phyloP scores from a whole-genome alignment of 495 filamentous ascomycete species.

The Penicillium psychrofluorescens region DNA sequence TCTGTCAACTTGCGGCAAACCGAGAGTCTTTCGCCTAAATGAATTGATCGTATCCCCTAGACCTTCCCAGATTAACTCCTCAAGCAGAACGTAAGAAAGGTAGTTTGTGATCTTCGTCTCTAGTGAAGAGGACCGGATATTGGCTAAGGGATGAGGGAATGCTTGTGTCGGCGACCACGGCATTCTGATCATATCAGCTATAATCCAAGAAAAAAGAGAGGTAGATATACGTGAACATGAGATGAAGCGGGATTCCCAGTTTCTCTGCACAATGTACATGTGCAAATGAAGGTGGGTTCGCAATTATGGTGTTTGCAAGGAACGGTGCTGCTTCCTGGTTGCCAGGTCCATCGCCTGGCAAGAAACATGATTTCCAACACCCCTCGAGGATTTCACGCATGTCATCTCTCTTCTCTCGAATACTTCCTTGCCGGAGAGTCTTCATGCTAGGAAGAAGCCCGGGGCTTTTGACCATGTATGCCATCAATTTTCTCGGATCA shows the following conservation, averaged over 20 bases:
- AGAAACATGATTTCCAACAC: slow-evolving; percentile 71
- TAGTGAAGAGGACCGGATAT: slow-evolving; percentile 44
- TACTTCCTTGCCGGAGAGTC: slow-evolving; percentile 59
- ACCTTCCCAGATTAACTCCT: slow-evolving; percentile 77
- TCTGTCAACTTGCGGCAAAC: slow-evolving; percentile 57
- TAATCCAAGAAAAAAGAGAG: slow-evolving; percentile 48
- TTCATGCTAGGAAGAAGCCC: slow-evolving; percentile 68
- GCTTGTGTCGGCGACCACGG: slow-evolving; percentile 47
- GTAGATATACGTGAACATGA: slow-evolving; percentile 68
- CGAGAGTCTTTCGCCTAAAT: slow-evolving; percentile 54
- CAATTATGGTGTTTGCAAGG: slow-evolving; percentile 75
- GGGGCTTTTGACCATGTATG: slow-evolving; percentile 82
- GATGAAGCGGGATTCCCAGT: slow-evolving; percentile 67
- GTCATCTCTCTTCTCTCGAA: slow-evolving; percentile 52
- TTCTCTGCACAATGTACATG: slow-evolving; percentile 76
- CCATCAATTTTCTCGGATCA: slow-evolving; percentile 76
- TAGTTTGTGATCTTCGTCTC: slow-evolving; percentile 58
- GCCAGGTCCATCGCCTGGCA: slow-evolving; percentile 51
- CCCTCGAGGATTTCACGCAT: slow-evolving; percentile 67
- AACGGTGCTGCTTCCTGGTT: slow-evolving; percentile 51
- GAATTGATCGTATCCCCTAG: slow-evolving; percentile 70
- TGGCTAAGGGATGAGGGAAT: slow-evolving; percentile 49
- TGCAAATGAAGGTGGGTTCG: slow-evolving; percentile 76
- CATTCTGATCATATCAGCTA: slow-evolving; percentile 38
- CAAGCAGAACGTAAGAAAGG: slow-evolving; percentile 65